Percentiles rank a stretch among this genome's conserved stretches.
phyloP scores from a whole-genome alignment of 257 asterid species.

The Primulina huaijiensis region DNA sequence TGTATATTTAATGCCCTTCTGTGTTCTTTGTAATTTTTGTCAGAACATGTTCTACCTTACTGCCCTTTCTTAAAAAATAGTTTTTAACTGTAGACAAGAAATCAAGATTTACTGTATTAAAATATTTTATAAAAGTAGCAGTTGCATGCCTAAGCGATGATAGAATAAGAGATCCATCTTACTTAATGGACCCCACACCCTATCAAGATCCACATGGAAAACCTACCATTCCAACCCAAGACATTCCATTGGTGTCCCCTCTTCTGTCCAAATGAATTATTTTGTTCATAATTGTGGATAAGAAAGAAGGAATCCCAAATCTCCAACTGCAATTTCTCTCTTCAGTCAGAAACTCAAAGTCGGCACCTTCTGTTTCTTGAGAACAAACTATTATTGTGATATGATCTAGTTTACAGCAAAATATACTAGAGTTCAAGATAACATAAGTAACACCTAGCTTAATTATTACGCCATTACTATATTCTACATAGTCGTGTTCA shows the following conservation, averaged over 20 bases:
- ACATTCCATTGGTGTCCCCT: constrained; percentile 48
- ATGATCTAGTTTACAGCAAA: background rate
- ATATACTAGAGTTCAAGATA: background rate
- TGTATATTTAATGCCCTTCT: constrained; percentile 7
- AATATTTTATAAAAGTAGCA: constrained; percentile 28
- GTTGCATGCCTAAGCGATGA: constrained; percentile 33
- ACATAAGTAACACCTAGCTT: background rate
- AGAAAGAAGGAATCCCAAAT: background rate
- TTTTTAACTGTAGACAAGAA: constrained; percentile 11
- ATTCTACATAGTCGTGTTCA: background rate
- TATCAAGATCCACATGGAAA: constrained; percentile 61
- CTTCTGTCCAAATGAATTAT: constrained; percentile 38
- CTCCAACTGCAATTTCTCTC: background rate
- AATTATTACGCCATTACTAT: background rate
- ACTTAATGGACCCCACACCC: constrained; percentile 63
- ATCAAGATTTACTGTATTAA: constrained; percentile 20
- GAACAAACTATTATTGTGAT: background rate
- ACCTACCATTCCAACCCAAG: constrained; percentile 43
- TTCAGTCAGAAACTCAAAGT: background rate
- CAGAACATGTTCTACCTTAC: background rate
- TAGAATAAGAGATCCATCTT: constrained; percentile 38
- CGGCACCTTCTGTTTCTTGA: background rate
- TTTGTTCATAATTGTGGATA: constrained; percentile 20
- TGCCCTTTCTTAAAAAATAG: background rate
- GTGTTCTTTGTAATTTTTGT: constrained; percentile 15